Base-by-base conservation (phyloP, 257 asterid species). In the Jacaranda mimosifolia region DNA sequence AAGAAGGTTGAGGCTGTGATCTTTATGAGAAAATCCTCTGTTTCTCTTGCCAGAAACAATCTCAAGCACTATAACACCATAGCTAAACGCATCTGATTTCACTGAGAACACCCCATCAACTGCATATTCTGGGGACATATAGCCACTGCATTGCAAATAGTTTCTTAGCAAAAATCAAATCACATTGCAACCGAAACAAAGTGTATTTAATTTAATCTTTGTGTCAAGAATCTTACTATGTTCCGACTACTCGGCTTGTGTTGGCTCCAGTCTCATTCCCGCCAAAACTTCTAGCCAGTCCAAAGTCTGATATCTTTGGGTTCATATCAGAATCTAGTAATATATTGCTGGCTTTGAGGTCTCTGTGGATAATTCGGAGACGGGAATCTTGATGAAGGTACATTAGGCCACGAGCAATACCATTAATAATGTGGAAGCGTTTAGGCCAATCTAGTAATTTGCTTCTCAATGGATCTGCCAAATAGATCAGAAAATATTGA, bases 371-470 rank as follows among this genome's bases (percentile, higher is more conserved):
- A 26, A 83, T 75, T 72, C 84, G 57, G 9, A 83, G 79, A 55
- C 81, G 80, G 9, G 86, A 83, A 79, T 83, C 86, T 70, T 83
- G 83, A 75, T 79, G 86, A 66, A 79, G 83, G 55, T 83, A 83
- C 83, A 83, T 55, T 32, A 83, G 81, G 3, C 86, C 86, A 40
- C 86, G 81, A 57, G 86, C 84, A 72, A 83, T 79, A 39, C 86
- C 86, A 53, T 83, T 79, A 19, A 83, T 83, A 26, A 83, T 68
- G 77, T 75, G 55, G 75, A 83, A 75, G 3, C 84, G 81, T 53
- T 72, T 83, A 32, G 77, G 70, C 86, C 86, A 83, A 42, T 83
- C 80, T 17, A 83, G 77, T 52, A 65, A 11, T 26, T 19, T 45
- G 56, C 78, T 76, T 43, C 72, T 72, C 3, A 6, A 49, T 58